Conservation (phyloP, 495 filamentous ascomycete species). For the Immersiella caudata region DNA sequence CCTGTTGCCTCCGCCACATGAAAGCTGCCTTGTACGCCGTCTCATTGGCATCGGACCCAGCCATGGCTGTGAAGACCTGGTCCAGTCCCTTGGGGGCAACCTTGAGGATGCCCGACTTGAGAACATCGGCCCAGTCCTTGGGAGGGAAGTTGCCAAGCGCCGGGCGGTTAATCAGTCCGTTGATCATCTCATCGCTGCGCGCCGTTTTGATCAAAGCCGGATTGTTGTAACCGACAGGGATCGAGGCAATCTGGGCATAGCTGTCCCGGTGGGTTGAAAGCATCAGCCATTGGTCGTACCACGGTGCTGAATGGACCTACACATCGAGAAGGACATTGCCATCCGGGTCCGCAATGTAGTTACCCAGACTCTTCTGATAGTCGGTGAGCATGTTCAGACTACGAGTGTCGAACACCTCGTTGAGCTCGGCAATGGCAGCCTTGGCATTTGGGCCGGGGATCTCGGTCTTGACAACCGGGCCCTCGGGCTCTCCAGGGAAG, state of each 20-base stretch:
- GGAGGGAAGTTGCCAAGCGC: conserved; percentile 96
- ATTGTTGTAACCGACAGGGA: conserved; percentile 97
- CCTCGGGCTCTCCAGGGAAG: conserved; percentile 73
- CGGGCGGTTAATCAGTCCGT: conserved; percentile 86
- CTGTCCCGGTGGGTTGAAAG: conserved; percentile 41
- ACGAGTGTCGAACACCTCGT: conserved; percentile 90
- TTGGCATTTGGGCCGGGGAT: conserved; percentile 86
- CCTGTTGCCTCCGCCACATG: conserved; percentile 90
- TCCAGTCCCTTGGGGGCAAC: conserved; percentile 89
- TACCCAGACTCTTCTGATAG: conserved; percentile 71
- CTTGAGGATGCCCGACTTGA: conserved; percentile 84
- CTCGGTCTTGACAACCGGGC: conserved; percentile 70
- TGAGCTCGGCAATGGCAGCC: conserved; percentile 60
- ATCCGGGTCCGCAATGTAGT: conserved; percentile 87
- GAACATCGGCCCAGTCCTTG: conserved; percentile 81
- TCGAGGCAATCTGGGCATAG: conserved; percentile 95
- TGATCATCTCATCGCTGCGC: conserved; percentile 75
- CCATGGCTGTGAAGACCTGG: conserved; percentile 96
- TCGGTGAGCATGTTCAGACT: conserved; percentile 91
- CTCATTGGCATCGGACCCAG: conserved; percentile 97
- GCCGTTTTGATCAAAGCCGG: conserved; percentile 73
- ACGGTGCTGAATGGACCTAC: conserved; percentile 51
- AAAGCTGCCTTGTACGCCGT: conserved; percentile 99
- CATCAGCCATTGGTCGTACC: conserved; percentile 18
- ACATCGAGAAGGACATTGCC: conserved; percentile 80